Evolutionary conservation across 805 yeast species (phyloP), one percentile per base, ranked within the genome.

Genomic region (Saturnispora sanitii): DNA sequence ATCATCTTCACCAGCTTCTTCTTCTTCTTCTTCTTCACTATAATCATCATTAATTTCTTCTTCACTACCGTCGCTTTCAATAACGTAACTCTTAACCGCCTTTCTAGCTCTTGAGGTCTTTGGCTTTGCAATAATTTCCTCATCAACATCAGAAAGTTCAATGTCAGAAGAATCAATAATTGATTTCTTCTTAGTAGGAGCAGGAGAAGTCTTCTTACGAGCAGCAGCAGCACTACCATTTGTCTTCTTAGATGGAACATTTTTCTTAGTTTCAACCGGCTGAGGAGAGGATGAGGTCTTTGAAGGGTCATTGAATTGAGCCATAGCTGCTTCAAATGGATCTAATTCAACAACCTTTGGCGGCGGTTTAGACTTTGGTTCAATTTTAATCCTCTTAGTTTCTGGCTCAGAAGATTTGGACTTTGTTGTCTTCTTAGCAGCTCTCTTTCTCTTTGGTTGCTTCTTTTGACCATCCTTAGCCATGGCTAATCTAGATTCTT

Each of bases 401-500:
- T 68, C 64, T 47, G 86, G 72, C 44, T 70, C n/a, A n/a, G n/a
- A n/a, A n/a, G n/a, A n/a, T n/a, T n/a, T n/a, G n/a, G n/a, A n/a
- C n/a, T n/a, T n/a, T n/a, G n/a, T 70, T 43, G 68, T 70, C 41
- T 69, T 70, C 8, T 26, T 28, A 5, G 42, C 26, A 8, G 25
- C 29, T 11, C 42, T 39, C 40, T 54, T 57, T 16, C 60, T 54
- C 49, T 60, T 62, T 16, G 40, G 28, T 22, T 56, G 61, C 43
- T 65, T 64, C 45, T 64, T 68, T 27, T 65, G 61, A 17, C 72
- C 65, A 35, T 66, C 70, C 3, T 72, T 63, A n/a, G 68, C 58
- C 41, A 73, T 56, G 27, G 71, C 66, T 27, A 68, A 65, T 46
- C 86, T 73, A 43, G 70, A 71, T 43, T 70, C 72, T 41, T 69